A percentile compares a stretch with the other conserved stretches of the same genome.
phyloP scores from a whole-genome alignment of 2,329 filamentous ascomycete genomes.

The Rhytidhysteron rufulum region DNA sequence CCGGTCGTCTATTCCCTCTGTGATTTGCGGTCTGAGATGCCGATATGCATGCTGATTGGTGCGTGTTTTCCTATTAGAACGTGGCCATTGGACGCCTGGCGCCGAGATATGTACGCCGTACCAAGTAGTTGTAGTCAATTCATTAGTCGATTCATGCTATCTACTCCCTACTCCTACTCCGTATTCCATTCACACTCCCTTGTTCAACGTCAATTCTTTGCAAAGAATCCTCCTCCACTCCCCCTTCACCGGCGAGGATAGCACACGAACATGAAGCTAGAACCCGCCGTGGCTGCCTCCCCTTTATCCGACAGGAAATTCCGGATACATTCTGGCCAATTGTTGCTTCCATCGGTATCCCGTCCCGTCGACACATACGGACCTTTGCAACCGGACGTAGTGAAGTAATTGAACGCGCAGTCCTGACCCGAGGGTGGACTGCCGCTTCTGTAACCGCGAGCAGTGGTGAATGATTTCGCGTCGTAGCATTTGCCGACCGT shows the following conservation, averaged over 20 bases:
- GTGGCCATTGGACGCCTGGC: too few species aligned
- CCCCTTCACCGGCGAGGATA: conserved; percentile 1
- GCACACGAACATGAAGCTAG: conserved; percentile 6
- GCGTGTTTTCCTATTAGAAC: too few species aligned
- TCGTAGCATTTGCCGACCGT: conserved; percentile 3
- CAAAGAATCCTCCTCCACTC: too few species aligned
- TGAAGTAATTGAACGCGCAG: conserved; percentile 6
- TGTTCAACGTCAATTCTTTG: too few species aligned
- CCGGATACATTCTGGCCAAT: conserved; percentile 5
- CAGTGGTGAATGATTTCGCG: conserved; percentile 7
- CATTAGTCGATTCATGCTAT: too few species aligned
- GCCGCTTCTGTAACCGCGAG: conserved; percentile 4
- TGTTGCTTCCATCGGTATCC: conserved; percentile 6
- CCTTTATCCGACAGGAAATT: conserved; percentile 1
- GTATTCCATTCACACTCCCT: too few species aligned
- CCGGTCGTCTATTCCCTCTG: too few species aligned
- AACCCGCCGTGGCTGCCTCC: not conserved
- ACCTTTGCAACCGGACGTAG: conserved; percentile 2
- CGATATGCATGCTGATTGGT: too few species aligned
- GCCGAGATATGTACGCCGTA: too few species aligned
- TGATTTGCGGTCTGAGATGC: too few species aligned
- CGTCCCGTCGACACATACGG: conserved; percentile 2
- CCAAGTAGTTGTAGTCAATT: too few species aligned
- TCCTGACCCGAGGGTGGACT: conserved; percentile 2
- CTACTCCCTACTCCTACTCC: too few species aligned